These are phyloP conservation scores for Conticribra guillardii DNA, from an alignment of 108 stramenopile genomes.

Conservation along the genomic window DNA sequence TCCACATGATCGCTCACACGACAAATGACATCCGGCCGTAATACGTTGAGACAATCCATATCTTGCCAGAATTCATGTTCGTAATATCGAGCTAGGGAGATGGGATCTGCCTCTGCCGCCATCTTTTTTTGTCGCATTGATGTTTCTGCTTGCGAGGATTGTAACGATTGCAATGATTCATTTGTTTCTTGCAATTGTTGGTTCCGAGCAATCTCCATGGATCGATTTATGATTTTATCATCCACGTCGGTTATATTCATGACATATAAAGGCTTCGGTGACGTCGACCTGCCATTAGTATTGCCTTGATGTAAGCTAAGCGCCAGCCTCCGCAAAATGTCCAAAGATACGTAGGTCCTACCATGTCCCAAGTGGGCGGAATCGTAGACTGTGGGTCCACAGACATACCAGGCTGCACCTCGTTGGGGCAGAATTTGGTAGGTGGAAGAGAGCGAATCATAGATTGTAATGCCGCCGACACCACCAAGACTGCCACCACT, in stretches of 20 bases:
- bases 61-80: conserved; percentile 84
- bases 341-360: conserved; percentile 94
- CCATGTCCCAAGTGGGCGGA: conserved; percentile 96
- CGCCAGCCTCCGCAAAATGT: conserved; percentile 92
- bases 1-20: conserved; percentile 93
- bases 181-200: too few relatives aligned
- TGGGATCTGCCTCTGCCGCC: conserved; percentile 56
- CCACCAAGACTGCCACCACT: too few relatives aligned
- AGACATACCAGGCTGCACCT: conserved; percentile 93
- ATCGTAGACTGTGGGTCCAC: conserved; percentile 99
- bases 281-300: conserved; percentile 4
- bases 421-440: conserved; percentile 4
- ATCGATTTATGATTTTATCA: conserved; percentile 93
- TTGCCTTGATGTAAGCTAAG: conserved; percentile 47
- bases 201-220: conserved; percentile 28
- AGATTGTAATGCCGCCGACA: conserved; percentile 18
- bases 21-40: conserved; percentile 87
- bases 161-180: too few relatives aligned
- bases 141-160: conserved; percentile 17
- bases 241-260: conserved; percentile 98
- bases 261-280: conserved; percentile 66
- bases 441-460: conserved; percentile 30
- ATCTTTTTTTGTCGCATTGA: conserved; percentile 2
- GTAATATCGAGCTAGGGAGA: conserved; percentile 64
- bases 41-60: conserved; percentile 68